These are phyloP conservation scores for Mrakia gelida DNA, from an alignment of 768 basidiomycete genomes.

Conservation along the genomic window DNA sequence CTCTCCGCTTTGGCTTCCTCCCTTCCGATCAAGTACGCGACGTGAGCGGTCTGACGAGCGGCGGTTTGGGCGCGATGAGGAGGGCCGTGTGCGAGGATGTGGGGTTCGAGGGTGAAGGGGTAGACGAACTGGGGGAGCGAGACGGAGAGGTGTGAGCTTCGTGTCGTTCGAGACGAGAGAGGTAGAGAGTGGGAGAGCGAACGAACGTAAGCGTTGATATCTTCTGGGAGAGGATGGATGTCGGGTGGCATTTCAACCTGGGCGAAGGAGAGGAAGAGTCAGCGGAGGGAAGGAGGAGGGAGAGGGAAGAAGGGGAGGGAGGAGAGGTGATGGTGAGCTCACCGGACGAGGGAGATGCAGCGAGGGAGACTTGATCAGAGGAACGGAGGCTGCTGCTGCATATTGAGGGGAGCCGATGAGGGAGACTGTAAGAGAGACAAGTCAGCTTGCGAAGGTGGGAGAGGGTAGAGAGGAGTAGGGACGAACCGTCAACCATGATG, in stretches of 20 bases:
- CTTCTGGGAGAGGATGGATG: conserved; percentile 89
- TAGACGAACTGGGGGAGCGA: conserved; percentile 72
- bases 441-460: not conserved
- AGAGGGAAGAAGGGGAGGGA: not conserved
- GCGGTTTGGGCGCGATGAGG: conserved; percentile 65
- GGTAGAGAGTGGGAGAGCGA: conserved; percentile 26
- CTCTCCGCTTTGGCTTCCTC: conserved; percentile 69
- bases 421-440: not conserved
- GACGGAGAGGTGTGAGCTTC: conserved; percentile 11
- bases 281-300: conserved; percentile 33
- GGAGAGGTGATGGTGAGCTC: conserved; percentile 24
- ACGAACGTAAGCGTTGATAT: conserved; percentile 79
- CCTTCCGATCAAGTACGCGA: conserved; percentile 48
- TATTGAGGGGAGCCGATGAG: conserved; percentile 58
- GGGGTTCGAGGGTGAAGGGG: conserved; percentile 87
- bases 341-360: conserved; percentile 80
- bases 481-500: not conserved
- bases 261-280: not conserved
- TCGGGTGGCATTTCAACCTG: conserved; percentile 84
- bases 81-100: conserved; percentile 70
- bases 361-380: conserved; percentile 87
- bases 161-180: no score
- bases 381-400: conserved; percentile 66
- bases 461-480: not conserved
- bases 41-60: conserved; percentile 40